Percentiles rank a stretch among this genome's conserved stretches.
Conservation (phyloP, 441 rosid species). For the Adansonia grandidieri region DNA sequence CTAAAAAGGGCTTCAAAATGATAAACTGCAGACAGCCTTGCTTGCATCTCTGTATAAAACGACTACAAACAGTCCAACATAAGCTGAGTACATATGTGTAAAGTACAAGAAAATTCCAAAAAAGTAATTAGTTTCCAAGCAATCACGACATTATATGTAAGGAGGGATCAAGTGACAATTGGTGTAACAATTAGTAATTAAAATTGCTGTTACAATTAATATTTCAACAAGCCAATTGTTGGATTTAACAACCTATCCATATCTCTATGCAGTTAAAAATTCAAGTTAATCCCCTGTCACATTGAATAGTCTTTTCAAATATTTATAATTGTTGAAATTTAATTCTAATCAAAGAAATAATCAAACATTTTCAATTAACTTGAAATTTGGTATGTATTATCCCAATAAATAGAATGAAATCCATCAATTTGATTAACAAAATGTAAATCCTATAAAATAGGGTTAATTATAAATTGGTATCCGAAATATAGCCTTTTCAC, state of each 20-base stretch:
- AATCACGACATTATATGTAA: background rate
- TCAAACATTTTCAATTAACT: background rate
- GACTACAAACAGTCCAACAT: conserved; percentile 49
- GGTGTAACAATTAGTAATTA: background rate
- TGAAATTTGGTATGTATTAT: background rate
- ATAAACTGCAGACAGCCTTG: conserved; percentile 99
- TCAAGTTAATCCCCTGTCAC: background rate
- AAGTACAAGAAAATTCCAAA: conserved; percentile 16
- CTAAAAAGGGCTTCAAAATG: conserved; percentile 86
- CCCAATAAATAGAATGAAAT: background rate
- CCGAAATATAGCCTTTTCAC: no score
- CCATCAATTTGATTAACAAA: background rate
- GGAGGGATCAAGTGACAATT: background rate
- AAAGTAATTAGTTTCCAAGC: background rate
- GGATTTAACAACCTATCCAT: background rate
- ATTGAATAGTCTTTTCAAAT: background rate
- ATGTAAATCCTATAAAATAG: background rate
- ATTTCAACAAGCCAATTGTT: background rate
- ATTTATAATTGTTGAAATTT: background rate
- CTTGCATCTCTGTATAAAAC: conserved; percentile 93
- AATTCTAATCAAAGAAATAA: background rate
- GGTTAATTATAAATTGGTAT: no score
- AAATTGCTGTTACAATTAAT: background rate
- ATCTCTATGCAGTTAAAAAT: background rate
- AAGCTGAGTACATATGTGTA: conserved; percentile 26